Conservation (phyloP, 202 grass and related monocot species). For the Carex sylvatica region DNA sequence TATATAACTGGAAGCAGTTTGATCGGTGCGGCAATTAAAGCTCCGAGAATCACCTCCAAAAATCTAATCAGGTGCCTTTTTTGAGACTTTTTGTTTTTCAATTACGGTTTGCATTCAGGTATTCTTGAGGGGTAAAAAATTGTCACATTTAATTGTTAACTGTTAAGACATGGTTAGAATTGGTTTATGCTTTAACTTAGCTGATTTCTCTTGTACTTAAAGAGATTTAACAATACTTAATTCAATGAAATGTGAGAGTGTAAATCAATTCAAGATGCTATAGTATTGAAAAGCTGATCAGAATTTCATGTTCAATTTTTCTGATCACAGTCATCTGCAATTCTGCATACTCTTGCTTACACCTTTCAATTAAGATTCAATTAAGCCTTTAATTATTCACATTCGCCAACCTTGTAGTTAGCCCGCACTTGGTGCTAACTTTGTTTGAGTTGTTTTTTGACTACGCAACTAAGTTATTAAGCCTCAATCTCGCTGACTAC, state of each 20-base stretch:
- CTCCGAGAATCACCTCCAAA: constrained; percentile 97
- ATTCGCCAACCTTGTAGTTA: neutral
- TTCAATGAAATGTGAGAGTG: neutral
- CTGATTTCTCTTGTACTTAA: neutral
- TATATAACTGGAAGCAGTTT: constrained; percentile 97
- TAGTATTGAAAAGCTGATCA: neutral
- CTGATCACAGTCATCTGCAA: neutral
- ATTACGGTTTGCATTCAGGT: neutral
- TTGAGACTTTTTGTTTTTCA: neutral
- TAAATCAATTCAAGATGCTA: neutral
- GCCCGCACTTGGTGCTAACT: neutral
- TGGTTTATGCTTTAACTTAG: neutral
- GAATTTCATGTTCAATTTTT: neutral
- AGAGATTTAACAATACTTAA: neutral
- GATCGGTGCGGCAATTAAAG: constrained; percentile 94
- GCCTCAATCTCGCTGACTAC: neutral
- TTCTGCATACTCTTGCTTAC: neutral
- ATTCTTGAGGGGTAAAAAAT: neutral
- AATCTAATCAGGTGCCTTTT: constrained; percentile 85
- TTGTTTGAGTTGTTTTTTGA: neutral
- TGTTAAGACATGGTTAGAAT: neutral
- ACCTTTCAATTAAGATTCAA: neutral
- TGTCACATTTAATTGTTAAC: constrained; percentile 10
- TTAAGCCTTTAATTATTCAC: neutral
- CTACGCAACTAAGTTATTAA: constrained; percentile 1